Evolutionary conservation across 1,284 basidiomycete genomes (phyloP), one percentile per base, ranked within the genome.

Genomic region (Retiboletus fuscus): DNA sequence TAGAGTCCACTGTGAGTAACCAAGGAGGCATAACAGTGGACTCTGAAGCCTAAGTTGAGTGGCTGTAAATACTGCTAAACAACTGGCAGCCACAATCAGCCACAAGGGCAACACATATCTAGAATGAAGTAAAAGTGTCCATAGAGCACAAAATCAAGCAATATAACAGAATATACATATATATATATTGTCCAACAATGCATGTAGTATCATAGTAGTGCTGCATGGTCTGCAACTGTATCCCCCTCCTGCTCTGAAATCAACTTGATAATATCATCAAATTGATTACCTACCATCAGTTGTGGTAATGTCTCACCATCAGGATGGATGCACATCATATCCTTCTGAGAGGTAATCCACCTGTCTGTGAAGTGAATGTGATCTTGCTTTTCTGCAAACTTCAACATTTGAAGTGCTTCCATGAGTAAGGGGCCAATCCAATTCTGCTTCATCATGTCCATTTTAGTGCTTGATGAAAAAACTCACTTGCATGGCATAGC

Each of bases 391-490:
- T 30, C 3, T 2, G 22, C 22, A 39, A 66, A 66, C 55, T 66
- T 66, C 5, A 34, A n/a, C n/a, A n/a, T n/a, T n/a, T n/a, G n/a
- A n/a, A n/a, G n/a, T n/a, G n/a, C n/a, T n/a, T n/a, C n/a, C n/a
- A 66, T 60, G 15, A 66, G 57, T 10, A 15, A 28, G n/a, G 57
- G 34, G 28, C 30, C 49, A 22, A 60, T 66, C 15, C 12, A 11
- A 24, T 66, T 66, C 8, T 44, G 5, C 26, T 49, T 49, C 4
- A 49, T 60, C 6, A 28, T 66, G 7, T 60, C 44, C 4, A 16
- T 67, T 24, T 67, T 34, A 28, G 57, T 34, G 18, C 57, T 66
- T 43, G 65, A 66, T 2, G 44, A 66, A 49, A 66, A 66, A 22
- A 55, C 11, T 5, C 15, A 34, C 24, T 66, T 6, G 15, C 57